Conservation (phyloP, 768 basidiomycete species). For the Tylopilus sp. region DNA sequence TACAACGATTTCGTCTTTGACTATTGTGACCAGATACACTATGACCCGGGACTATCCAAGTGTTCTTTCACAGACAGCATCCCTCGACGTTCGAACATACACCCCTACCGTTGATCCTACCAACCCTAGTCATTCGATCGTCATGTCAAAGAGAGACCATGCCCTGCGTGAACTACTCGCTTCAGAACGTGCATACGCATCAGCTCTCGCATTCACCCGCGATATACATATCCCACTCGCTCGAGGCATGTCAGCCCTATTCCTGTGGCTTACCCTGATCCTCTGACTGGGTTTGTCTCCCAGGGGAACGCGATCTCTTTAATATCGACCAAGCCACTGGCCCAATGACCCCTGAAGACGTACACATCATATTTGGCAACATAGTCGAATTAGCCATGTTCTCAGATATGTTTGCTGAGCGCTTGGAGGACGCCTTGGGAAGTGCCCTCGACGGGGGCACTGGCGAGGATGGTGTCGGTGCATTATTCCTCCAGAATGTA, state of each 20-base stretch:
- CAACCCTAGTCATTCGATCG: constrained; percentile 30
- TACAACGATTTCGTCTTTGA: constrained; percentile 22
- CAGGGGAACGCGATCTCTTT: constrained; percentile 43
- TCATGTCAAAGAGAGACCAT: constrained; percentile 67
- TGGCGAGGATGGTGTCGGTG: constrained; percentile 69
- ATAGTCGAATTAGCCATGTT: constrained; percentile 71
- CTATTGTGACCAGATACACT: constrained; percentile 23
- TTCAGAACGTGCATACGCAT: constrained; percentile 78
- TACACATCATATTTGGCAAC: constrained; percentile 72
- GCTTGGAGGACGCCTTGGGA: constrained; percentile 65
- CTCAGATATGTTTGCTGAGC: constrained; percentile 63
- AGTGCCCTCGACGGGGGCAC: constrained; percentile 57
- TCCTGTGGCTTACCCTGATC: not conserved
- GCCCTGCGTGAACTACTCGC: constrained; percentile 75
- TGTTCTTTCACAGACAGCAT: constrained; percentile 27
- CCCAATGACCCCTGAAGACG: constrained; percentile 72
- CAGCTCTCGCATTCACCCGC: constrained; percentile 75
- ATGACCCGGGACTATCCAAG: constrained; percentile 22
- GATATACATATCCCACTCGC: constrained; percentile 79
- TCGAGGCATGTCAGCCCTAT: constrained; percentile 48
- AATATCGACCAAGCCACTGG: constrained; percentile 36
- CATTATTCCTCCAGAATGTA: constrained; percentile 66
- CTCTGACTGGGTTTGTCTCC: constrained; percentile 8
- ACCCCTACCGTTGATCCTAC: constrained; percentile 5
- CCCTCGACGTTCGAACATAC: constrained; percentile 11